These are phyloP conservation scores for Pseudocercospora pini-densiflorae DNA, from an alignment of 2,329 filamentous ascomycete genomes.

Conservation along the genomic window DNA sequence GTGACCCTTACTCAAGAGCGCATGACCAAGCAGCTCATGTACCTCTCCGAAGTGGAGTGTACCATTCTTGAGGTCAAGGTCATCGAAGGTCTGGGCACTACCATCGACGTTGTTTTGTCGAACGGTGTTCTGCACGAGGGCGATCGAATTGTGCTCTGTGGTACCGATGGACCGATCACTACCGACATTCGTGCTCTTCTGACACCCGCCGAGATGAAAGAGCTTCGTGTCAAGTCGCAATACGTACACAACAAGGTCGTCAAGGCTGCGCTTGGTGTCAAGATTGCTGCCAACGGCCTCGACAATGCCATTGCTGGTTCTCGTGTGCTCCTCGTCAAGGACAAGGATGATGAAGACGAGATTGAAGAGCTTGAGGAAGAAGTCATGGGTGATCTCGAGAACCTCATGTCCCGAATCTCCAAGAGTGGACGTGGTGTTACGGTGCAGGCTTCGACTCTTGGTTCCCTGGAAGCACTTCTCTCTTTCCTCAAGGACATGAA, in stretches of 20 bases:
- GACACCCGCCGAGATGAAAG: conserved; percentile 89
- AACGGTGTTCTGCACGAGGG: conserved; percentile 96
- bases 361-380: conserved; percentile 90
- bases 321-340: conserved; percentile 88
- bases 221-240: conserved; percentile 90
- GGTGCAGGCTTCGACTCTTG: conserved; percentile 95
- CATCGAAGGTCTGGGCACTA: conserved; percentile 98
- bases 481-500: conserved; percentile 96
- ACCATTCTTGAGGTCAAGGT: conserved; percentile 99
- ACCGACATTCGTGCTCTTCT: conserved; percentile 95
- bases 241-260: conserved; percentile 99
- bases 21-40: conserved; percentile 98
- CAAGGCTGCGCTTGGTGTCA: conserved; percentile 97
- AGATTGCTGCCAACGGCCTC: conserved; percentile 95
- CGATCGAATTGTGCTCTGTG: conserved; percentile 91
- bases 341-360: conserved; percentile 81
- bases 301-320: conserved; percentile 97
- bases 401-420: conserved; percentile 87
- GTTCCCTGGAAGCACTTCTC: conserved; percentile 91
- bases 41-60: conserved; percentile 95
- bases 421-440: conserved; percentile 93
- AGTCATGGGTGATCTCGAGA: conserved; percentile 92
- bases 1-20: conserved; percentile 91
- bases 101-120: conserved; percentile 94
- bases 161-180: conserved; percentile 92